Conservation (phyloP, 129 eudicot genomes). For the Saussurea involucrata region DNA sequence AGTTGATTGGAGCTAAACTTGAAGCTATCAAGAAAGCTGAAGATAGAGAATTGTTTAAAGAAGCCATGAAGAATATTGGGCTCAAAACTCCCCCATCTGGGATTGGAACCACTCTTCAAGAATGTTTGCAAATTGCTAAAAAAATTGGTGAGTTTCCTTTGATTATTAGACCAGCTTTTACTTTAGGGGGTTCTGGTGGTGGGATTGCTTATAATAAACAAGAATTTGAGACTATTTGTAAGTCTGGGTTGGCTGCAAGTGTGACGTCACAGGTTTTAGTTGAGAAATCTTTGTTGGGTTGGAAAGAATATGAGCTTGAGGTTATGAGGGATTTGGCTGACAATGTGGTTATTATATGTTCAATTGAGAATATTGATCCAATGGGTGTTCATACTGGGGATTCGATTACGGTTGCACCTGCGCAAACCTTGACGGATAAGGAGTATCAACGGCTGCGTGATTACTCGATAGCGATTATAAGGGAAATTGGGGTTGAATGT, state of each 20-base stretch:
- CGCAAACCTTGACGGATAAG: conserved; percentile 88
- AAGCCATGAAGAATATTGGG: conserved; percentile 90
- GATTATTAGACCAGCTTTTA: conserved; percentile 91
- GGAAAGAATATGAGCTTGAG: conserved; percentile 97
- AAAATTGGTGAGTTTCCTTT: conserved; percentile 87
- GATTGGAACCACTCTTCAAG: conserved; percentile 79
- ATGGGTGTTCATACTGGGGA: conserved; percentile 98
- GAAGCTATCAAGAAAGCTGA: conserved; percentile 96
- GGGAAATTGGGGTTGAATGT: conserved; percentile 98
- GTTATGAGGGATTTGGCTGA: conserved; percentile 98
- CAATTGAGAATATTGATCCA: conserved; percentile 87
- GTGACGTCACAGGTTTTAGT: conserved; percentile 86
- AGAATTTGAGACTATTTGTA: conserved; percentile 90
- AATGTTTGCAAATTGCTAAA: conserved; percentile 67
- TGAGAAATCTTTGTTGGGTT: conserved; percentile 87
- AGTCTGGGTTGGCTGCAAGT: conserved; percentile 95
- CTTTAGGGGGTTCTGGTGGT: conserved; percentile 95
- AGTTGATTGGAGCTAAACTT: conserved; percentile 91
- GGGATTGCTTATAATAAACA: conserved; percentile 92
- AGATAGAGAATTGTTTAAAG: conserved; percentile 90
- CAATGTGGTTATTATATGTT: conserved; percentile 88
- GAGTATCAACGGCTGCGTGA: conserved; percentile 94
- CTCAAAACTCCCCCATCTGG: conserved; percentile 94
- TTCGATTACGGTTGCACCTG: conserved; percentile 95
- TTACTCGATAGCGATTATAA: conserved; percentile 90